These are phyloP conservation scores for Thuja plicata DNA, from an alignment of 83 land plant species.

Conservation along the genomic window DNA sequence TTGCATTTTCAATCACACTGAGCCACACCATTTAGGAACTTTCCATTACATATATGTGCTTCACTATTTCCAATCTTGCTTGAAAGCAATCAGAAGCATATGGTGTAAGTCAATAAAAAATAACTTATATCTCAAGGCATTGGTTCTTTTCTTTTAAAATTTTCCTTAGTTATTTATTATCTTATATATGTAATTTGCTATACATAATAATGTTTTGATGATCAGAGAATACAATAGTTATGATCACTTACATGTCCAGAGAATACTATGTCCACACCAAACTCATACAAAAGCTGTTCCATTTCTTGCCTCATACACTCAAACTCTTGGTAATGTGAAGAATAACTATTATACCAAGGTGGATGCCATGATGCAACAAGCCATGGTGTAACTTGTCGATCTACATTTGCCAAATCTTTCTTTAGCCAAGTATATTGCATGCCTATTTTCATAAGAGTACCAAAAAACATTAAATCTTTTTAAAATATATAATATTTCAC, in stretches of 20 bases:
- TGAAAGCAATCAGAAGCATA: not conserved
- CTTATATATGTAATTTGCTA: not conserved
- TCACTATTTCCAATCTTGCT: not conserved
- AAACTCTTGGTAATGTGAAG: constrained; percentile 81
- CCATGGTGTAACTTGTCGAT: constrained; percentile 87
- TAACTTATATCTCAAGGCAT: not conserved
- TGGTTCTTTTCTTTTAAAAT: not conserved
- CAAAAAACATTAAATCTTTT: not conserved
- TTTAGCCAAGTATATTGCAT: constrained; percentile 83
- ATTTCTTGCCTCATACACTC: constrained; percentile 91
- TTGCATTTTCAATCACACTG: not conserved
- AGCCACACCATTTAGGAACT: not conserved
- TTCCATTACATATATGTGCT: not conserved
- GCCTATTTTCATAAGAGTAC: constrained; percentile 30
- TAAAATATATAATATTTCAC: not conserved
- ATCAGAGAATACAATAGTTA: not conserved
- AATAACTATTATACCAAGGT: constrained; percentile 88
- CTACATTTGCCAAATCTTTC: constrained; percentile 62
- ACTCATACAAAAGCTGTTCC: constrained; percentile 76
- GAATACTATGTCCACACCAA: constrained; percentile 83
- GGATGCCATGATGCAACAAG: constrained; percentile 85
- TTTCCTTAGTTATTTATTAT: not conserved
- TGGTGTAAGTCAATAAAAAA: not conserved
- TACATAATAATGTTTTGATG: not conserved
- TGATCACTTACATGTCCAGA: constrained; percentile 82